phyloP scores from a whole-genome alignment of 192 early-diverging fungal species.

The Gaertneriomyces semiglobifer region DNA sequence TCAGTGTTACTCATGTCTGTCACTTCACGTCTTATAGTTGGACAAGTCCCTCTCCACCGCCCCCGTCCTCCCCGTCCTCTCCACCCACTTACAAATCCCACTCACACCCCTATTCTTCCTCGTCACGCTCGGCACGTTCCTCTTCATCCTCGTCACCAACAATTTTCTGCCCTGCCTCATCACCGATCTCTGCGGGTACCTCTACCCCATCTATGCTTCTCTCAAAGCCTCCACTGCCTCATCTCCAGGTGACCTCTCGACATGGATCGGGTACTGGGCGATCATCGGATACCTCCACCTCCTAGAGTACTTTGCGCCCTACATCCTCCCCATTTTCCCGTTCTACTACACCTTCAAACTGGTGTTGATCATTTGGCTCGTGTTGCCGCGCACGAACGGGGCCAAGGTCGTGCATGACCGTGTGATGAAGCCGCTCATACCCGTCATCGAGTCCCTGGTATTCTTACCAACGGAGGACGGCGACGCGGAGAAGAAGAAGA shows the following conservation, averaged over 20 bases:
- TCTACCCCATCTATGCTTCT: constrained; percentile 15
- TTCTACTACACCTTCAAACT: constrained; percentile 33
- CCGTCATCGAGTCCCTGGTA: constrained; percentile 5
- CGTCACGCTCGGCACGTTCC: neutral
- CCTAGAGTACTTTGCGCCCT: constrained; percentile 15
- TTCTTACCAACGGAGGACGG: neutral
- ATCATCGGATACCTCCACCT: constrained; percentile 21
- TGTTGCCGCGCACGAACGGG: constrained; percentile 12
- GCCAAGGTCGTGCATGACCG: constrained; percentile 11
- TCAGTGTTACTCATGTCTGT: neutral
- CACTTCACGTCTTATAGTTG: constrained; percentile 8
- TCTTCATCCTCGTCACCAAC: constrained; percentile 21
- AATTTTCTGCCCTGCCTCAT: constrained; percentile 15
- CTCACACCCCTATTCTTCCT: constrained; percentile 12
- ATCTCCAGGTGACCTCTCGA: neutral
- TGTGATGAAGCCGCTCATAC: constrained; percentile 18
- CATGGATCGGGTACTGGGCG: neutral
- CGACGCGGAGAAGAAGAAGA: neutral
- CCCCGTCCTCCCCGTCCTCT: constrained; percentile 1
- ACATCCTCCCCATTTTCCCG: constrained; percentile 23
- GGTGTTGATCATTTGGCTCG: constrained; percentile 18
- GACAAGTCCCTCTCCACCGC: constrained; percentile 13
- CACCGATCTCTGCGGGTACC: constrained; percentile 21
- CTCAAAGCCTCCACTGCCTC: neutral
- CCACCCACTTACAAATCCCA: constrained; percentile 6